Evolutionary conservation across 805 yeast species (phyloP).

Genomic region (Cyberlindnera americana): DNA sequence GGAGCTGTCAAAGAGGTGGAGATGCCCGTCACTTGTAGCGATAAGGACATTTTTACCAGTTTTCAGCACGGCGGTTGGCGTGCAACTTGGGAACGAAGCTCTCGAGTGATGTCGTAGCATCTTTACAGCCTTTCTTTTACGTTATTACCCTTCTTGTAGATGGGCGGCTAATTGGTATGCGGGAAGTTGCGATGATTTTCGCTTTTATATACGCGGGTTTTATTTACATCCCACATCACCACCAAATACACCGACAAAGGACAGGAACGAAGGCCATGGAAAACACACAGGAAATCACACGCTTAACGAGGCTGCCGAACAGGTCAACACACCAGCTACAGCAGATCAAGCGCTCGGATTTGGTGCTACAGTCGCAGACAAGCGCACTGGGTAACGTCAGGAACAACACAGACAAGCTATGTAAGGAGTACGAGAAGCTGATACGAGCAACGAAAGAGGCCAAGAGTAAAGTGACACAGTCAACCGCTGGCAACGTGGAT

Average conservation of each 20-base stretch:
- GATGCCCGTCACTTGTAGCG: slow-evolving; percentile 10
- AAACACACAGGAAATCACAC: slow-evolving; percentile 1
- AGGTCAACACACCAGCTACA: slow-evolving; percentile 16
- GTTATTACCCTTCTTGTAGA: too few species aligned
- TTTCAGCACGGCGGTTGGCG: slow-evolving; percentile 10
- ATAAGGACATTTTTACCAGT: slow-evolving; percentile 6
- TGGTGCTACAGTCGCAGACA: slow-evolving; percentile 22
- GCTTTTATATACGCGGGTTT: too few species aligned
- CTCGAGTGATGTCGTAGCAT: slow-evolving; percentile 8
- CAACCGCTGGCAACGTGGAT: slow-evolving; percentile 12
- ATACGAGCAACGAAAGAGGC: slow-evolving; percentile 2
- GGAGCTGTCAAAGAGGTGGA: slow-evolving; percentile 7
- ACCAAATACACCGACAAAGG: neutral
- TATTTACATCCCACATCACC: neutral
- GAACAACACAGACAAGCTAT: slow-evolving; percentile 8
- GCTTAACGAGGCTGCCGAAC: slow-evolving; percentile 13
- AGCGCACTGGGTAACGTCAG: slow-evolving; percentile 14
- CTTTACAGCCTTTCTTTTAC: neutral
- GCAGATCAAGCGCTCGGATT: slow-evolving; percentile 24
- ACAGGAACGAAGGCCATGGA: slow-evolving; percentile 7
- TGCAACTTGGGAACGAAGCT: slow-evolving; percentile 4
- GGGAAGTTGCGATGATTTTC: too few species aligned
- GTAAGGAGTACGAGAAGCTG: slow-evolving; percentile 11
- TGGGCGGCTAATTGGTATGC: too few species aligned
- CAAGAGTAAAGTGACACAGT: slow-evolving; percentile 2